A percentile compares a stretch with the other conserved stretches of the same genome.
Evolutionary conservation across 371 early-diverging fungal genomes (phyloP).

Genomic region (Chytridium lagenaria): DNA sequence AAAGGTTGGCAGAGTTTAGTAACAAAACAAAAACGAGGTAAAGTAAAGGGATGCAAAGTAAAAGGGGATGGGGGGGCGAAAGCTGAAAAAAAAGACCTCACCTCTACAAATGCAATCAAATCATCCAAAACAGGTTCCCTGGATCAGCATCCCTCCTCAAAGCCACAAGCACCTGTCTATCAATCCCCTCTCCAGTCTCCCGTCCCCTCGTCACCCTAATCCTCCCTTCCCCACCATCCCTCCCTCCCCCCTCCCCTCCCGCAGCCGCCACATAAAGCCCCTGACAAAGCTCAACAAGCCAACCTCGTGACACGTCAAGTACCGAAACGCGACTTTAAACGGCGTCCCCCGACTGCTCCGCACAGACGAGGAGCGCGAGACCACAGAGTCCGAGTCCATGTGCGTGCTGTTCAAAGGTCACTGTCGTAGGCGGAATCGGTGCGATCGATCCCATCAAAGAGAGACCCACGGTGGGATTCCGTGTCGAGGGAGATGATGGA

Average conservation of each 20-base stretch:
- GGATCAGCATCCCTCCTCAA: slow-evolving; percentile 24
- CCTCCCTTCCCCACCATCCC: too few relatives aligned
- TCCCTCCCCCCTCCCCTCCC: too few relatives aligned
- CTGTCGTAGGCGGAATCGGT: slow-evolving; percentile 28
- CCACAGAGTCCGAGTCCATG: slow-evolving; percentile 7
- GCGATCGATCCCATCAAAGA: slow-evolving; percentile 17
- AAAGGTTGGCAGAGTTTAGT: too few relatives aligned
- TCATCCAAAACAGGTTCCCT: slow-evolving; percentile 15
- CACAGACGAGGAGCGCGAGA: neutral
- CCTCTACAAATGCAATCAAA: slow-evolving; percentile 29
- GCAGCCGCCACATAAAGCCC: neutral
- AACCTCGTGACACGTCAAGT: neutral
- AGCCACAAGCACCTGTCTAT: slow-evolving; percentile 16
- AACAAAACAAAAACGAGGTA: too few relatives aligned
- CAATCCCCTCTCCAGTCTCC: slow-evolving; percentile 2
- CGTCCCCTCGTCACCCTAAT: slow-evolving; percentile 4
- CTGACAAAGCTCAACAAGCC: slow-evolving; percentile 10
- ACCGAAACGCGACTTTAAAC: slow-evolving; percentile 4
- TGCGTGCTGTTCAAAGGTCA: too few relatives aligned
- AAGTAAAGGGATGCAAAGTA: too few relatives aligned
- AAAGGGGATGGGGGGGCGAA: neutral
- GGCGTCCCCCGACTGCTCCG: neutral
- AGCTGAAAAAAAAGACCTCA: neutral
- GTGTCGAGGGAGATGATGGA: slow-evolving; percentile 16
- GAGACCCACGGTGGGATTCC: slow-evolving; percentile 12